Base-by-base conservation (phyloP, 2,329 filamentous ascomycete species). In the Eutypella sp. region DNA sequence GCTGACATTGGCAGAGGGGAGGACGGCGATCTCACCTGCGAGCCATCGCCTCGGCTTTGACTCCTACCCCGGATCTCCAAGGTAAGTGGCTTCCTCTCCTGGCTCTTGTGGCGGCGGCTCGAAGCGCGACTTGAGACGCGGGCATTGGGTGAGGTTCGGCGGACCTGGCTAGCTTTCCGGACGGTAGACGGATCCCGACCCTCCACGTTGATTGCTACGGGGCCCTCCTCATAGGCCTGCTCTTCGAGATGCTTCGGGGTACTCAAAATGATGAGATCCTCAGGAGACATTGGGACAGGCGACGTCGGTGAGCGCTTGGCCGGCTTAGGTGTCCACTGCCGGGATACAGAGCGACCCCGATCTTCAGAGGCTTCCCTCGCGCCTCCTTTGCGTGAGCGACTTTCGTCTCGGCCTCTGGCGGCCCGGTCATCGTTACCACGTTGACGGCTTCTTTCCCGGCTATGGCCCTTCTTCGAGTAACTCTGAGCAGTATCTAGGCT, bases 211-310 rank as follows among this genome's bases (percentile, higher is more conserved):
- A 63, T 49, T 36, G 55, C 42, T 43, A 45, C 51, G 40, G 47
- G 44, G 27, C 53, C 43, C 13, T 57, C 55, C 29, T 61, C 52
- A 38, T 53, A 53, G 16, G 52, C 38, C 19, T 57, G 54, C 11
- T 49, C 42, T 19, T 64, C 56, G 20, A 57, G 51, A 34, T 66
- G 58, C 23, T 59, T 68, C 1, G 74, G 71, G 1, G 71, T 78
- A 51, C 76, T 78, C 41, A 85, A 66, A 55, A 79, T 84, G 59
- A 82, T 80, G 48, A 88, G 63, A 57, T 96, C 90, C 57, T 96
- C 89, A 0, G 90, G 90, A 3, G 91, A 95, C 91, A 96, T 96
- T 3, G 91, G 89, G 2, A 96, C 78, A 0, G 92, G 92, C 0
- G 92, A 96, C 2, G 89, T 95, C 1, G 92, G 92, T 1, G 92